Evolutionary conservation across 805 yeast genomes (phyloP), one percentile per base, ranked within the genome.

Genomic region (Wickerhamiella alocasiicola): DNA sequence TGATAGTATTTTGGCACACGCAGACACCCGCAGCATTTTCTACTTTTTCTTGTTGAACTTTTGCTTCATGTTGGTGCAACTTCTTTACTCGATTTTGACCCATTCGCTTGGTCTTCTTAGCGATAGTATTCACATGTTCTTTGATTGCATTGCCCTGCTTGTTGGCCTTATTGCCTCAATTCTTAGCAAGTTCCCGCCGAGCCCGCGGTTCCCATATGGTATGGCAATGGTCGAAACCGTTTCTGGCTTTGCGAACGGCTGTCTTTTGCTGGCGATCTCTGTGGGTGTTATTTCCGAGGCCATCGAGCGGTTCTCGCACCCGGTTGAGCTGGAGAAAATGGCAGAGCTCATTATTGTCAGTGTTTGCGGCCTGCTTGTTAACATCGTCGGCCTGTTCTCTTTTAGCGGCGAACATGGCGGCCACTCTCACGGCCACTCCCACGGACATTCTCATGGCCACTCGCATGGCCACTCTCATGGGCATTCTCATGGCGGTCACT

Each of bases 221-320:
- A 64, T 88, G 38, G 68, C 76, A 6, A 74, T 85, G 57, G 74
- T 91, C 36, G 97, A 87, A 57, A 85, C 93, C 2, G 66, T 91
- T 42, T 91, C 96, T 0, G 98, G 98, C 0, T 91, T 91, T 53
- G 81, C 97, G 3, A 91, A 91, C 57, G 98, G 95, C 3, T 79
- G 93, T 6, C 60, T 91, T 38, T 65, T 91, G 31, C 60, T 93
- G 18, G 95, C 94, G 2, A 88, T 91, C 34, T 87, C 91, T 18
- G 78, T 80, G 18, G 91, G 94, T 15, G 85, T 91, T 33, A 68
- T 81, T 18, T 76, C 82, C 47, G 95, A 91, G 58, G 91, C 96
- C 0, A 50, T 83, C 20, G 88, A 84, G 41, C 70, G 98, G 46
- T 66, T 91, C 21, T 67, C 75, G 34, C 69, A 76, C 48, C 97